Conservation (phyloP, 768 basidiomycete species). For the Termitomyces sp. region DNA sequence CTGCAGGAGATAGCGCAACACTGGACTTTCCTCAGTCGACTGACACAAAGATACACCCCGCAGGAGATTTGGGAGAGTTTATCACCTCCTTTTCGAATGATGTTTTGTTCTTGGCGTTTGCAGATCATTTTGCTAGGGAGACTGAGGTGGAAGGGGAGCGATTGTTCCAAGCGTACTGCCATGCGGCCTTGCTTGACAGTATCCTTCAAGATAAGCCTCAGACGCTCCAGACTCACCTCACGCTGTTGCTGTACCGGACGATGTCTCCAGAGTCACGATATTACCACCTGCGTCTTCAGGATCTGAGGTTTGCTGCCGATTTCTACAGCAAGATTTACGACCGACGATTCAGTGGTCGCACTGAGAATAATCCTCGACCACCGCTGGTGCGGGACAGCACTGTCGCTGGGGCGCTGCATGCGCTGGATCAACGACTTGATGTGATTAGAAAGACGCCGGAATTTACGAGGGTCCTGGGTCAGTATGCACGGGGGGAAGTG, state of each 20-base stretch:
- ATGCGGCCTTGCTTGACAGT: slow-evolving; percentile 76
- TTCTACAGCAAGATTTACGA: slow-evolving; percentile 77
- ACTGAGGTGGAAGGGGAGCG: slow-evolving; percentile 54
- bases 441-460: slow-evolving; percentile 29
- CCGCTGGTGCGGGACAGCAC: slow-evolving; percentile 71
- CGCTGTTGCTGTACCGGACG: slow-evolving; percentile 61
- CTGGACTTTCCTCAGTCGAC: slow-evolving; percentile 80
- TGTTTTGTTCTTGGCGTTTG: slow-evolving; percentile 71
- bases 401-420: slow-evolving; percentile 57
- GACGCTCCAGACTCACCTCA: slow-evolving; percentile 69
- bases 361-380: slow-evolving; percentile 58
- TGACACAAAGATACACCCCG: slow-evolving; percentile 58
- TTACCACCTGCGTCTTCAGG: slow-evolving; percentile 66
- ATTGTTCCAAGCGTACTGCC: slow-evolving; percentile 65
- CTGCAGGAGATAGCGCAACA: slow-evolving; percentile 76
- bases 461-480: slow-evolving; percentile 39
- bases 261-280: slow-evolving; percentile 52
- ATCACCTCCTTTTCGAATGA: slow-evolving; percentile 86
- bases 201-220: slow-evolving; percentile 88
- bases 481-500: slow-evolving; percentile 51
- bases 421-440: slow-evolving; percentile 54
- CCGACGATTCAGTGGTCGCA: slow-evolving; percentile 64
- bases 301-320: slow-evolving; percentile 67
- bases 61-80: slow-evolving; percentile 76
- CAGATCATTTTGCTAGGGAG: slow-evolving; percentile 68